These are phyloP conservation scores for Juncus inflexus DNA, from an alignment of 176 grass and related monocot genomes.

Conservation along the genomic window DNA sequence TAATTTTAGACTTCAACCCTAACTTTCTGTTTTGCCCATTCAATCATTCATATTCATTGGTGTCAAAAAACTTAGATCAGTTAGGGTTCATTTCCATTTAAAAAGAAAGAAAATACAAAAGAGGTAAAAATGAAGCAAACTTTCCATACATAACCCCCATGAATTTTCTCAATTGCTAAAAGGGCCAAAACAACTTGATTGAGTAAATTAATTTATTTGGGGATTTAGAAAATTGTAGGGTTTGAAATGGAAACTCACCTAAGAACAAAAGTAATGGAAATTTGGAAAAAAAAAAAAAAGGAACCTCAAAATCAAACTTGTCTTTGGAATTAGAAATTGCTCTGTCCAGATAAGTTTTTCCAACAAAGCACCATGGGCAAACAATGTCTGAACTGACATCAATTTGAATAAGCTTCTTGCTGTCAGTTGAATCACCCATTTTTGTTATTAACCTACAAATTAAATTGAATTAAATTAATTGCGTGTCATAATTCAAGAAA, in stretches of 20 bases:
- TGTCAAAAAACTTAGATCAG: no score
- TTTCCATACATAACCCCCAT: no score
- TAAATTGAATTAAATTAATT: background rate
- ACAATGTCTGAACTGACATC: slow-evolving; percentile 88
- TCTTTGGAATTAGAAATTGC: slow-evolving; percentile 74
- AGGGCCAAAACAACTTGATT: no score
- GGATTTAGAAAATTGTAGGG: no score
- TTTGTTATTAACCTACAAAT: slow-evolving; percentile 37
- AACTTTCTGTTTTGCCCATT: background rate
- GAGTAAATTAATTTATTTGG: no score
- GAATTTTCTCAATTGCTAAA: no score
- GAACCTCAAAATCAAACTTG: slow-evolving; percentile 85
- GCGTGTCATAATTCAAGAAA: background rate
- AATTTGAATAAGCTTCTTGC: slow-evolving; percentile 71
- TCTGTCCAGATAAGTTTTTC: slow-evolving; percentile 79
- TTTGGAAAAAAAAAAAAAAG: slow-evolving; percentile 11
- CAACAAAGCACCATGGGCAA: slow-evolving; percentile 98
- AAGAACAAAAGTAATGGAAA: background rate
- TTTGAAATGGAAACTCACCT: no score
- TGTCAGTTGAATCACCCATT: slow-evolving; percentile 50
- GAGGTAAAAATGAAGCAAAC: no score
- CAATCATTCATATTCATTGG: no score
- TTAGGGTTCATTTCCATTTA: no score
- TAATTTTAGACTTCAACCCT: slow-evolving; percentile 2
- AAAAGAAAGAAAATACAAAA: no score